Conservation (phyloP, 2,329 filamentous ascomycete genomes). For the Colletotrichum simmondsii region DNA sequence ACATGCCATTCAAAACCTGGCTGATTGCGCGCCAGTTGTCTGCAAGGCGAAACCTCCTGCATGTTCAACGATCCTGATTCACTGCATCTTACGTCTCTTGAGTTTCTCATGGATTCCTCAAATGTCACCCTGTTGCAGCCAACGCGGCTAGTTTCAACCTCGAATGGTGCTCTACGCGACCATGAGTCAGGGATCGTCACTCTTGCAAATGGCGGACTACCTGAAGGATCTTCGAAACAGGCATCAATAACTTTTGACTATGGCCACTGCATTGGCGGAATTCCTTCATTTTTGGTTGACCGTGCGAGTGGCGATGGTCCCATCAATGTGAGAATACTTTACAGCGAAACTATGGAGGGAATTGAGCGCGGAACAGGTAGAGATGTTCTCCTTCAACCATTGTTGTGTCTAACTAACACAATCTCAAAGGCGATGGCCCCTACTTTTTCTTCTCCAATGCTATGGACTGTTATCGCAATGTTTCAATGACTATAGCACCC, state of each 20-base stretch:
- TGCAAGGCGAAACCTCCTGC: no score
- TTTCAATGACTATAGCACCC: neutral
- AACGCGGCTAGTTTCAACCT: neutral
- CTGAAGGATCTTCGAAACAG: neutral
- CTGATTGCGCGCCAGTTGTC: no score
- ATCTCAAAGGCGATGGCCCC: constrained; percentile 9
- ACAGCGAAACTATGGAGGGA: constrained; percentile 17
- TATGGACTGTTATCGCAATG: constrained; percentile 27
- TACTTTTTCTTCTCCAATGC: constrained; percentile 31
- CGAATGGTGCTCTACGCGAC: neutral
- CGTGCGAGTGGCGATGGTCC: neutral
- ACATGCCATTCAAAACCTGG: no score
- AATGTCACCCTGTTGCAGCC: neutral
- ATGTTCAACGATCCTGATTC: no score
- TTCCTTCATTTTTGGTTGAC: neutral
- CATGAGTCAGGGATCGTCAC: neutral
- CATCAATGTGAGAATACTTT: neutral
- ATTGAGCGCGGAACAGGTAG: constrained; percentile 18
- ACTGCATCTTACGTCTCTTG: neutral
- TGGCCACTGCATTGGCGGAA: constrained; percentile 13
- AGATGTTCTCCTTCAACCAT: neutral
- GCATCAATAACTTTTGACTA: constrained; percentile 20
- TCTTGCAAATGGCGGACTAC: neutral
- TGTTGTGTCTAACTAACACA: neutral
- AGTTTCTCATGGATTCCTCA: neutral